These are phyloP conservation scores for Blastobotrys indianensis DNA, from an alignment of 1,139 yeast genomes.

Conservation along the genomic window DNA sequence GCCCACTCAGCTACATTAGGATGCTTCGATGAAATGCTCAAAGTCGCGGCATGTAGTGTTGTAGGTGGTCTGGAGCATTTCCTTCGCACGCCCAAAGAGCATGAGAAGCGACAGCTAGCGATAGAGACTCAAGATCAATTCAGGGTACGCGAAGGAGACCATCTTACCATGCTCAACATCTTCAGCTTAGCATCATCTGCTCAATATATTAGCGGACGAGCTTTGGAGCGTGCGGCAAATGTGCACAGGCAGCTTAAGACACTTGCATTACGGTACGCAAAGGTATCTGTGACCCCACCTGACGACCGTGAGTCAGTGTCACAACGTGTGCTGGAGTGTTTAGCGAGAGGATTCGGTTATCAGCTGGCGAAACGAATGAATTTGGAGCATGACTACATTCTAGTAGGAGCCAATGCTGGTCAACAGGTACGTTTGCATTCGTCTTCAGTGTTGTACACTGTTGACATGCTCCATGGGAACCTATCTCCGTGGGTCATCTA, in stretches of 20 bases:
- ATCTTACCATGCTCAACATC: constrained; percentile 72
- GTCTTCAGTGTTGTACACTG: neutral
- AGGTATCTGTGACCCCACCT: no score
- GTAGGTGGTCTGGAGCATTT: constrained; percentile 64
- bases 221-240: constrained; percentile 52
- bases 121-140: constrained; percentile 42
- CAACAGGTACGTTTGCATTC: constrained; percentile 1
- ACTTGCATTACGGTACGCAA: no score
- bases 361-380: constrained; percentile 9
- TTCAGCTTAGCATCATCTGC: constrained; percentile 84
- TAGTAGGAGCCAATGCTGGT: constrained; percentile 5
- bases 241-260: constrained; percentile 3
- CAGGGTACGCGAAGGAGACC: constrained; percentile 88
- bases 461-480: neutral
- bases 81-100: constrained; percentile 41
- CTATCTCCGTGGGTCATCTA: constrained; percentile 10
- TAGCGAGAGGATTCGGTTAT: constrained; percentile 6
- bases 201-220: constrained; percentile 65
- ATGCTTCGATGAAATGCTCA: constrained; percentile 72
- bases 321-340: neutral
- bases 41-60: constrained; percentile 75
- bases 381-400: neutral
- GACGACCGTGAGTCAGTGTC: no score
- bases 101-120: constrained; percentile 59
- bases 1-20: constrained; percentile 23